Evolutionary conservation across 805 yeast species (phyloP).

Genomic region (Candida ascalaphidarum): DNA sequence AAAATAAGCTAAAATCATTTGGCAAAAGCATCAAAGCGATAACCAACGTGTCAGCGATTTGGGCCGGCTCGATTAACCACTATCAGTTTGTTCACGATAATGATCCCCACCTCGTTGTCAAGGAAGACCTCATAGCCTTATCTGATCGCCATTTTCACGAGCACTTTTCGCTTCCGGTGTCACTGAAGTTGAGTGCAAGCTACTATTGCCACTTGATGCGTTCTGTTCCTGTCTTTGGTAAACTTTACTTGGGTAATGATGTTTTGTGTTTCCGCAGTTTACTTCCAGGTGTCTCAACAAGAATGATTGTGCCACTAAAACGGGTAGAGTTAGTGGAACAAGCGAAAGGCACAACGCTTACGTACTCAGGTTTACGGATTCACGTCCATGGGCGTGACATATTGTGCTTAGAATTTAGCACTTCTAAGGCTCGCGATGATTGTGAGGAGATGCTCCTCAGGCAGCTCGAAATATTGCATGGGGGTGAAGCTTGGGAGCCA

Average conservation of each 20-base stretch:
- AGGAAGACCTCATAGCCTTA: constrained; percentile 31
- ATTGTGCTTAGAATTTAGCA: constrained; percentile 67
- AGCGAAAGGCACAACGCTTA: constrained; percentile 61
- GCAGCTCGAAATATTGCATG: constrained; percentile 36
- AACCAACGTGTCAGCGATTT: constrained; percentile 27
- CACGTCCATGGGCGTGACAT: constrained; percentile 72
- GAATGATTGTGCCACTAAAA: constrained; percentile 71
- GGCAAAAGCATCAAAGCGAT: constrained; percentile 21
- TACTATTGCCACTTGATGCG: constrained; percentile 65
- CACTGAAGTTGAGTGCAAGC: constrained; percentile 50
- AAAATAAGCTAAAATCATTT: constrained; percentile 9
- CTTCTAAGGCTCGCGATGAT: constrained; percentile 59
- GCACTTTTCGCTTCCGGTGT: constrained; percentile 55
- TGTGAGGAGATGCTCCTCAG: constrained; percentile 48
- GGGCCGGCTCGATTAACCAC: constrained; percentile 58
- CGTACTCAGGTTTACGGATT: constrained; percentile 62
- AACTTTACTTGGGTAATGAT: constrained; percentile 60
- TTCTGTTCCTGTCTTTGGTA: constrained; percentile 76
- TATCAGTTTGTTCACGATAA: constrained; percentile 35
- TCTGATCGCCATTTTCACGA: constrained; percentile 53
- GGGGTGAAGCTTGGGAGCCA: constrained; percentile 13
- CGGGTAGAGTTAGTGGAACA: constrained; percentile 65
- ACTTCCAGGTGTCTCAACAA: constrained; percentile 67
- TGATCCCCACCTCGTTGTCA: constrained; percentile 42
- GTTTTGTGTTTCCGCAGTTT: constrained; percentile 76